Percentiles rank a stretch among this genome's conserved stretches.
Conservation (phyloP, 2,329 filamentous ascomycete species). For the Juglanconis sp. region DNA sequence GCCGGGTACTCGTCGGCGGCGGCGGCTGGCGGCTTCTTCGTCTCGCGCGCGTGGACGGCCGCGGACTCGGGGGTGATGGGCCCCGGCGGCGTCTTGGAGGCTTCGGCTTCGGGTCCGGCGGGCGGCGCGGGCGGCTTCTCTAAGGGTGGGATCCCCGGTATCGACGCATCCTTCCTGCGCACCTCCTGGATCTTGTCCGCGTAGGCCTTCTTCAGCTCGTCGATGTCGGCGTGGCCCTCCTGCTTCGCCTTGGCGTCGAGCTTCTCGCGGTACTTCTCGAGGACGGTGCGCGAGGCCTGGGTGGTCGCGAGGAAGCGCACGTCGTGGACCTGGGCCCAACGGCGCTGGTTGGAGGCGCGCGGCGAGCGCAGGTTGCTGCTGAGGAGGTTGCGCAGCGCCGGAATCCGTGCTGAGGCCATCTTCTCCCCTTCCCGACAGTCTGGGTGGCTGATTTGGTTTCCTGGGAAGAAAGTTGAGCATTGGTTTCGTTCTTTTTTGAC, state of each 20-base stretch:
- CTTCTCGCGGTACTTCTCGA: slow-evolving; percentile 86
- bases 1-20: slow-evolving; percentile 26
- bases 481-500: not conserved
- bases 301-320: slow-evolving; percentile 86
- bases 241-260: slow-evolving; percentile 72
- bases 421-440: not conserved
- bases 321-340: slow-evolving; percentile 91
- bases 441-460: not conserved
- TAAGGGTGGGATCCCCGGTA: slow-evolving; percentile 25
- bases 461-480: not conserved
- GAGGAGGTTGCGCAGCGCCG: slow-evolving; percentile 46
- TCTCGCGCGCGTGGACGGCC: slow-evolving; percentile 20
- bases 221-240: slow-evolving; percentile 67
- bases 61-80: slow-evolving; percentile 27
- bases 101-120: not conserved
- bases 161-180: slow-evolving; percentile 62
- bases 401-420: slow-evolving; percentile 50
- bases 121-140: not conserved
- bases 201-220: slow-evolving; percentile 78
- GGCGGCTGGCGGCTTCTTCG: not conserved
- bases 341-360: slow-evolving; percentile 56
- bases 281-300: slow-evolving; percentile 60
- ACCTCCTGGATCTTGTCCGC: slow-evolving; percentile 75
- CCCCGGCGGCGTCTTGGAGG: slow-evolving; percentile 23
- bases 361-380: slow-evolving; percentile 30